Percentiles rank a stretch among this genome's conserved stretches.
phyloP scores from a whole-genome alignment of 148 eudicot species.

The Dianthus caryophyllus region DNA sequence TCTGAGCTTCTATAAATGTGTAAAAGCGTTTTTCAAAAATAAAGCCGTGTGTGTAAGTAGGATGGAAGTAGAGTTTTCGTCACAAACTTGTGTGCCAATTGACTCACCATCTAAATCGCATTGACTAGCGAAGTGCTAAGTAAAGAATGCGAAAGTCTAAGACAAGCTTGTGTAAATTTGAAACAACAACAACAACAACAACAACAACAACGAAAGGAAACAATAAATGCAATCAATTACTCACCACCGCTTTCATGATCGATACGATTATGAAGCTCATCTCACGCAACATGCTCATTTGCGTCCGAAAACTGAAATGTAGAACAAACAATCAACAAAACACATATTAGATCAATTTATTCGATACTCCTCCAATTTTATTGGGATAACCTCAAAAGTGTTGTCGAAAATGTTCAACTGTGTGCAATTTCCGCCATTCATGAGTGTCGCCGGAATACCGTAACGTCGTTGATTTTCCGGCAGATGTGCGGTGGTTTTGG shows the following conservation, averaged over 20 bases:
- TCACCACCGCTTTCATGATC: conserved; percentile 96
- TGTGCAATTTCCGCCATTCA: conserved; percentile 72
- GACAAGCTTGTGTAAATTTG: too few relatives aligned
- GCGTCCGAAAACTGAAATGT: conserved; percentile 89
- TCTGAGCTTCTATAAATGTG: too few relatives aligned
- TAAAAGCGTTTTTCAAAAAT: too few relatives aligned
- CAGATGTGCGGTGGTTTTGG: conserved; percentile 26
- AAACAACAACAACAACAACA: too few relatives aligned
- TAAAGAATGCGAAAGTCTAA: too few relatives aligned
- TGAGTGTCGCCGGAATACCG: conserved; percentile 67
- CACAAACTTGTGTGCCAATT: too few relatives aligned
- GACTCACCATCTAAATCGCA: too few relatives aligned
- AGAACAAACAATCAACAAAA: conserved; percentile 13
- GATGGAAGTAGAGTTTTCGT: too few relatives aligned
- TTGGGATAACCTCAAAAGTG: conserved; percentile 82
- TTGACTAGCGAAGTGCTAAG: too few relatives aligned
- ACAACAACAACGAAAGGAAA: too few relatives aligned
- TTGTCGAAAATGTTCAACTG: conserved; percentile 89
- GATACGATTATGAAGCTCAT: conserved; percentile 91
- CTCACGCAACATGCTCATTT: conserved; percentile 85
- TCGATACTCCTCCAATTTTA: background rate
- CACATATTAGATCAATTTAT: background rate
- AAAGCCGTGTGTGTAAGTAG: too few relatives aligned
- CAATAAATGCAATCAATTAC: conserved; percentile 26
- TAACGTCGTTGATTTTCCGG: conserved; percentile 25